Conservation (phyloP, 345 rosid species). For the Leavenworthia alabamica region DNA sequence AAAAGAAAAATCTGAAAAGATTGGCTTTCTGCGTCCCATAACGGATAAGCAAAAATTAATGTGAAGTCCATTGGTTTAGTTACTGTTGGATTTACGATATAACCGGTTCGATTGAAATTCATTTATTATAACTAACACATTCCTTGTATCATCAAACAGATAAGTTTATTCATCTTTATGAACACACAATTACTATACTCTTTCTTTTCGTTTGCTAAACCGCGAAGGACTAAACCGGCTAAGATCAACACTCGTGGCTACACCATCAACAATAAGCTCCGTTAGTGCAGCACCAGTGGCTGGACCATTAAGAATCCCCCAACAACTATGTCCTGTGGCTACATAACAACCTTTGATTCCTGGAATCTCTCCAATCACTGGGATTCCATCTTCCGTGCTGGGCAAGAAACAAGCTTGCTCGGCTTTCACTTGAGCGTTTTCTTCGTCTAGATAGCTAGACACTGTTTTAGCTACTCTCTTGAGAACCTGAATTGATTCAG, state of each 20-base stretch:
- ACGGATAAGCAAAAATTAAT: constrained; percentile 16
- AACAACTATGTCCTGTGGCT: constrained; percentile 80
- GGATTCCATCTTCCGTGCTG: constrained; percentile 62
- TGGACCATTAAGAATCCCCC: constrained; percentile 92
- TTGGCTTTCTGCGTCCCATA: constrained; percentile 22
- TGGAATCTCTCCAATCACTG: constrained; percentile 71
- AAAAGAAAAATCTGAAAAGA: neutral
- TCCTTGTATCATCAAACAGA: neutral
- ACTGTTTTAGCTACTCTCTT: constrained; percentile 65
- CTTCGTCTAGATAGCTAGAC: constrained; percentile 63
- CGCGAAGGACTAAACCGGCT: constrained; percentile 65
- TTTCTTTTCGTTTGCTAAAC: constrained; percentile 32
- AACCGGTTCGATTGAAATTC: too few relatives aligned
- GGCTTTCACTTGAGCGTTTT: constrained; percentile 51
- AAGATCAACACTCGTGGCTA: constrained; percentile 56
- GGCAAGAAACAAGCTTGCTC: constrained; percentile 96
- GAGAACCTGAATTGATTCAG: constrained; percentile 60
- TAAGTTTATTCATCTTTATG: neutral
- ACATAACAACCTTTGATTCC: constrained; percentile 65
- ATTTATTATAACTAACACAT: too few relatives aligned
- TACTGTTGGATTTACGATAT: too few relatives aligned
- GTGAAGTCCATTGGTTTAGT: constrained; percentile 19
- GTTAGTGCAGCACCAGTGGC: constrained; percentile 88
- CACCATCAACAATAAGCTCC: constrained; percentile 64
- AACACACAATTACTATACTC: neutral